Evolutionary conservation across 805 yeast species (phyloP).

Genomic region (Starmerella gropengiesseri): DNA sequence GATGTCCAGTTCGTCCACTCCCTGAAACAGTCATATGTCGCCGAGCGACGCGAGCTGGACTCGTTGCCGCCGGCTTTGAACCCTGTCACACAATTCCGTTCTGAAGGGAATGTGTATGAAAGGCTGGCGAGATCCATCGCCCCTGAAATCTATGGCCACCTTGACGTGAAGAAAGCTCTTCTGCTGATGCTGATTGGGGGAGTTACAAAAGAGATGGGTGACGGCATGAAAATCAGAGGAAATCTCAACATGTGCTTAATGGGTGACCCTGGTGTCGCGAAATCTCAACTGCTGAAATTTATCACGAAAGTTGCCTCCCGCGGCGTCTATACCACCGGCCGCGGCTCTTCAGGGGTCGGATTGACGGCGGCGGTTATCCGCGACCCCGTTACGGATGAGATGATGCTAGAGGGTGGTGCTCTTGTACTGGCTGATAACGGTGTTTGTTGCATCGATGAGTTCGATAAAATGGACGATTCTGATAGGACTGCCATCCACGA

Average conservation of each 20-base stretch:
- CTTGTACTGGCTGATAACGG: constrained; percentile 94
- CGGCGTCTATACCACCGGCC: constrained; percentile 94
- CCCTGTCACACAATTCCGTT: constrained; percentile 45
- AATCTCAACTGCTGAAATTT: constrained; percentile 86
- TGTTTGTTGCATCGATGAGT: constrained; percentile 96
- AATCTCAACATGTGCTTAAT: constrained; percentile 89
- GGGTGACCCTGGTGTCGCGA: constrained; percentile 99
- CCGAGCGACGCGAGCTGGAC: constrained; percentile 39
- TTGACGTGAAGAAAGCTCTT: constrained; percentile 85
- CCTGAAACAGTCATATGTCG: constrained; percentile 73
- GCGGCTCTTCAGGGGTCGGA: constrained; percentile 98
- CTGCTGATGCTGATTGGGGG: constrained; percentile 83
- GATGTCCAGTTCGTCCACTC: constrained; percentile 79
- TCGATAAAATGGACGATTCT: constrained; percentile 95
- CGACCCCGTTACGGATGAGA: constrained; percentile 97
- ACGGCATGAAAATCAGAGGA: constrained; percentile 95
- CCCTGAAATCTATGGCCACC: constrained; percentile 92
- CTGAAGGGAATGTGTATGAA: constrained; percentile 63
- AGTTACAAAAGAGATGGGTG: constrained; percentile 86
- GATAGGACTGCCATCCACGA: constrained; percentile 98
- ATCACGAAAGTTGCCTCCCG: constrained; percentile 89
- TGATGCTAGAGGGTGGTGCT: constrained; percentile 98
- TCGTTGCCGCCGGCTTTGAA: constrained; percentile 37
- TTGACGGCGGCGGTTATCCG: constrained; percentile 97
- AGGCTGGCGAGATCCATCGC: constrained; percentile 82